Base-by-base conservation (phyloP, 306 rosid genomes). In the Fragaria vesca region DNA sequence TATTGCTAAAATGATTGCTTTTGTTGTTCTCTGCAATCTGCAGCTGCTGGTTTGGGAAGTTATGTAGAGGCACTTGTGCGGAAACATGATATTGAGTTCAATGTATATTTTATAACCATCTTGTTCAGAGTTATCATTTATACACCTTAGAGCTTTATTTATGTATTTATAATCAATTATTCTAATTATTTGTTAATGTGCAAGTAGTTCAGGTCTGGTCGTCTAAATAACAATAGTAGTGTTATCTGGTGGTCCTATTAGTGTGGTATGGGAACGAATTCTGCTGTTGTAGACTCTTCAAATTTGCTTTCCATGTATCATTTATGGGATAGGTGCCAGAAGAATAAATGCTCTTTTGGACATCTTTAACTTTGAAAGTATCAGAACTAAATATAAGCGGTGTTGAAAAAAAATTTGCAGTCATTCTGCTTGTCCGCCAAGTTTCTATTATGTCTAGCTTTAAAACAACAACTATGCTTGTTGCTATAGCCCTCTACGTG, bases 11-110 rank as follows among this genome's bases (percentile, higher is more conserved):
- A 54, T 54, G 11, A 54, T 18, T 54, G 60, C 79, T 80, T 66
- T 82, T 50, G 62, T 78, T 70, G 81, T 81, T 74, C 48, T 54
- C 60, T 54, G 26, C n/a, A 16, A 16, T 80, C 55, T 82, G 60
- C 98, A 93, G 98, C 98, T 87, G 92, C 95, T 87, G 98, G 98
- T 76, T 81, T 93, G 90, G 98, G 98, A 81, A 91, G 87, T 83
- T 91, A 93, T 79, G 97, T 93, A 32, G 98, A 93, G 86, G 97
- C 97, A 60, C 98, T 93, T 78, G 92, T 87, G 77, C 91, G 98
- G 80, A 89, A 83, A 79, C 98, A 93, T 52, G 97, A 91, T 34
- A 80, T 88, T 66, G 98, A 93, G 79, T 93, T 93, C 83, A 91
- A 90, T 76, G 98, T 91, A 91, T 75, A 91, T 75, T 93, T 73